Base-by-base conservation (phyloP, 306 rosid species). In the Astragalus membranaceus region DNA sequence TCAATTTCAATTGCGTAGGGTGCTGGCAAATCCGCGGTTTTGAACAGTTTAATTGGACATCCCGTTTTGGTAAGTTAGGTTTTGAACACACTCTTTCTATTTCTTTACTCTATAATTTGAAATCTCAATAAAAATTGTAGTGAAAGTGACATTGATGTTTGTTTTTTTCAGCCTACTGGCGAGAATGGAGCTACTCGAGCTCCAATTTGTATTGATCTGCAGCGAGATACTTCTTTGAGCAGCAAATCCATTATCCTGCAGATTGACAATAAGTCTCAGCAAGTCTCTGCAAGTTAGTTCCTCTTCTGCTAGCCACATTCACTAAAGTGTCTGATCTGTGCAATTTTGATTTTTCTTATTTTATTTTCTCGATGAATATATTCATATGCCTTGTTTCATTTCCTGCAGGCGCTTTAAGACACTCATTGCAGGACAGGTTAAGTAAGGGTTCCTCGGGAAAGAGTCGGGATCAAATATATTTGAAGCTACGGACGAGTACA, bases 131-230 rank as follows among this genome's bases (percentile, higher is more conserved):
- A 56, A 72, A 8, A 10, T 36, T 37, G 13, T 36, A 6, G 39
- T 66, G 35, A 13, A 73, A 66, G 7, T 77, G 54, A 67, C 50
- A 30, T 29, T 57, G 58, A 20, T 12, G 35, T 54, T 80, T 73
- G 39, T 67, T 29, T 58, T 37, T 47, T 82, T 17, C 88, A 94
- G 99, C 99, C 99, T 62, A 94, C 99, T 3, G 97, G 97, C 66
- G 99, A 94, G 74, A 94, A 91, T 75, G 99, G 99, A 62, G 99
- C 97, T 66, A 94, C 99, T 1, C 89, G 99, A 5, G 97, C 97
- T 75, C 99, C 97, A 33, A 91, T 94, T 62, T 81, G 87, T 82
- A 87, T 94, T 71, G 96, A 91, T 84, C 85, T 94, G 69, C 99
- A 87, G 86, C 80, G 90, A 61, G 99, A 94, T 69, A 79, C 80